Percentiles rank a stretch among this genome's conserved stretches.
These are phyloP conservation scores for Apophysomyces ossiformis DNA, from an alignment of 371 early-diverging fungal species.

Conservation along the genomic window DNA sequence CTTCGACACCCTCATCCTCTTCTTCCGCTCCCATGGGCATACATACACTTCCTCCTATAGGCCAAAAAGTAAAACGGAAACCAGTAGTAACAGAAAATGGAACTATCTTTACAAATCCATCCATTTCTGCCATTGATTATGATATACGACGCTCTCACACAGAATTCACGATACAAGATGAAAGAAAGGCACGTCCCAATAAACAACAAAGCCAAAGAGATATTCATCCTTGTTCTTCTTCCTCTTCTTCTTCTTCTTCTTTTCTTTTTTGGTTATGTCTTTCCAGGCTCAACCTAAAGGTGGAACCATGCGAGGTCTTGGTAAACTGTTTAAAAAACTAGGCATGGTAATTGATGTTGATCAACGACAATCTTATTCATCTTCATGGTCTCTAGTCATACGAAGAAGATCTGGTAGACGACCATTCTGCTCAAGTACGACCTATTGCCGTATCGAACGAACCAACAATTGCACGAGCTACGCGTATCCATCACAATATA, in stretches of 20 bases:
- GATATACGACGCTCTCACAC: neutral
- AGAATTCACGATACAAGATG: neutral
- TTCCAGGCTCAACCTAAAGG: conserved; percentile 19
- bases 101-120: conserved; percentile 1
- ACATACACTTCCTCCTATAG: conserved; percentile 7
- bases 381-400: conserved; percentile 12
- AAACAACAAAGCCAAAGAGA: conserved; percentile 13
- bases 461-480: conserved; percentile 17
- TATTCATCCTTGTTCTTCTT: neutral
- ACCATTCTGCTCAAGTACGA: conserved; percentile 24
- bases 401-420: conserved; percentile 24
- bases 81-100: conserved; percentile 12
- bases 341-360: conserved; percentile 20
- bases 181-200: conserved; percentile 2
- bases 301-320: conserved; percentile 23
- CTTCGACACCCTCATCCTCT: neutral
- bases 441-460: conserved; percentile 14
- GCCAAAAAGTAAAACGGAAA: conserved; percentile 20
- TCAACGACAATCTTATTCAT: neutral
- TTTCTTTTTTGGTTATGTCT: neutral
- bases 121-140: neutral
- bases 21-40: conserved; percentile 9
- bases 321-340: conserved; percentile 27
- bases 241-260: too few species aligned
- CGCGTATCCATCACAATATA: conserved; percentile 27